These are phyloP conservation scores for Austroboletus sp. DNA, from an alignment of 1,284 basidiomycete genomes.

Conservation along the genomic window DNA sequence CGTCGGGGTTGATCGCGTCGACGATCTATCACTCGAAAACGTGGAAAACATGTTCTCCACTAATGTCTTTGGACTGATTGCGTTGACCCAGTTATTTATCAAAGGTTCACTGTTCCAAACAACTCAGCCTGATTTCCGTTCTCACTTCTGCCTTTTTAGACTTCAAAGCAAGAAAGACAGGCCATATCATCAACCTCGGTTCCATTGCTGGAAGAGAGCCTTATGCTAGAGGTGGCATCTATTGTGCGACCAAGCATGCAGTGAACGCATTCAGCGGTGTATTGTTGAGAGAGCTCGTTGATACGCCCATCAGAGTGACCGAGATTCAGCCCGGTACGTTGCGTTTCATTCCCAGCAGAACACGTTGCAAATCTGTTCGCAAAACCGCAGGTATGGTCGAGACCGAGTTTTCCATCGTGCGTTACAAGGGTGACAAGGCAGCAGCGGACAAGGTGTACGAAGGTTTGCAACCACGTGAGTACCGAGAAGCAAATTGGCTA, in stretches of 20 bases:
- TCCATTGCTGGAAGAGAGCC: constrained; percentile 88
- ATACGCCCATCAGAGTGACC: constrained; percentile 85
- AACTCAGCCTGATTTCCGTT: background rate
- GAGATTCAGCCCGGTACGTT: constrained; percentile 80
- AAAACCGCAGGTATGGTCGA: constrained; percentile 70
- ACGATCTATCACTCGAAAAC: constrained; percentile 68
- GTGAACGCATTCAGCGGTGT: constrained; percentile 83
- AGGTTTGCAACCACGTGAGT: constrained; percentile 72
- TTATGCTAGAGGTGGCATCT: constrained; percentile 81
- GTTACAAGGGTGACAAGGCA: constrained; percentile 77
- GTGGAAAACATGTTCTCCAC: constrained; percentile 87
- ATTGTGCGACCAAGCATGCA: constrained; percentile 83
- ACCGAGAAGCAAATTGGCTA: background rate
- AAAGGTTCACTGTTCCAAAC: constrained; percentile 42
- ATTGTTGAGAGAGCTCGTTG: constrained; percentile 80
- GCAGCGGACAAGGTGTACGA: constrained; percentile 87
- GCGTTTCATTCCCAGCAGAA: background rate
- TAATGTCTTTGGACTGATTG: constrained; percentile 86
- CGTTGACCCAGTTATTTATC: constrained; percentile 73
- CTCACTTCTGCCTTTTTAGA: constrained; percentile 43
- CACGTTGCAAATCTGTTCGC: constrained; percentile 3
- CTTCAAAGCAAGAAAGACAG: constrained; percentile 82
- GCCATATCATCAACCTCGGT: constrained; percentile 94
- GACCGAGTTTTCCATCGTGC: constrained; percentile 85
- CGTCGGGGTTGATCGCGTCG: constrained; percentile 74